Percentiles rank a stretch among this genome's conserved stretches.
Conservation (phyloP, 805 yeast genomes). For the Lachancea dasiensis region DNA sequence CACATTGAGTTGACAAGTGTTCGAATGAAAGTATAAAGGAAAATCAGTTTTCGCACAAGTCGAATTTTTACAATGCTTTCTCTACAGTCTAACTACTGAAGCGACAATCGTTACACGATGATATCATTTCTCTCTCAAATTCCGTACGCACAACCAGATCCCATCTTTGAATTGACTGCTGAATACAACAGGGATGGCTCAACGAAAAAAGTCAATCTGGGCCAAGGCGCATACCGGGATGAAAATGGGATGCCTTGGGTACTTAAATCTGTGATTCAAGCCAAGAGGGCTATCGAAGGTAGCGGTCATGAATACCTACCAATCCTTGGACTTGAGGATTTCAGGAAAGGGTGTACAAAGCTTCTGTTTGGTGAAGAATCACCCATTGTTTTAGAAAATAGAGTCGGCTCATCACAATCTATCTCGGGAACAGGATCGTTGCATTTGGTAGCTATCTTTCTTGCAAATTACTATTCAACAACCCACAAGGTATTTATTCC, state of each 20-base stretch:
- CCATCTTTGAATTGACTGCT: not conserved
- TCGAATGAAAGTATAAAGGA: too few relatives aligned
- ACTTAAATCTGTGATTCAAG: not conserved
- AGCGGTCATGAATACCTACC: not conserved
- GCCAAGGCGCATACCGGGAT: not conserved
- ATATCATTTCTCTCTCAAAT: not conserved
- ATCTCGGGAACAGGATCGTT: conserved; percentile 10
- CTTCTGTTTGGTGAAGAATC: not conserved
- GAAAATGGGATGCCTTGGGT: not conserved
- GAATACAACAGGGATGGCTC: not conserved
- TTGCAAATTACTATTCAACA: conserved; percentile 3
- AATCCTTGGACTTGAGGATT: not conserved
- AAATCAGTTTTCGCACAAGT: too few relatives aligned
- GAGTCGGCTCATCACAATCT: not conserved
- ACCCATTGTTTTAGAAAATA: not conserved
- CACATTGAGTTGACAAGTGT: too few relatives aligned
- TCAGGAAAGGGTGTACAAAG: not conserved
- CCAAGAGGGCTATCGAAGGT: not conserved
- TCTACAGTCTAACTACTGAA: too few relatives aligned
- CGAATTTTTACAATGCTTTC: too few relatives aligned
- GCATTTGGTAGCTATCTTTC: conserved; percentile 6
- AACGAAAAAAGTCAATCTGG: not conserved
- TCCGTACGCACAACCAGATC: not conserved
- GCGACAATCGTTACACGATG: not conserved
- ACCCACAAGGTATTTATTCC: conserved; percentile 1